Evolutionary conservation across 352 stramenopile species (phyloP), one percentile per base, ranked within the genome.

Genomic region (Phytophthora sansomeana): DNA sequence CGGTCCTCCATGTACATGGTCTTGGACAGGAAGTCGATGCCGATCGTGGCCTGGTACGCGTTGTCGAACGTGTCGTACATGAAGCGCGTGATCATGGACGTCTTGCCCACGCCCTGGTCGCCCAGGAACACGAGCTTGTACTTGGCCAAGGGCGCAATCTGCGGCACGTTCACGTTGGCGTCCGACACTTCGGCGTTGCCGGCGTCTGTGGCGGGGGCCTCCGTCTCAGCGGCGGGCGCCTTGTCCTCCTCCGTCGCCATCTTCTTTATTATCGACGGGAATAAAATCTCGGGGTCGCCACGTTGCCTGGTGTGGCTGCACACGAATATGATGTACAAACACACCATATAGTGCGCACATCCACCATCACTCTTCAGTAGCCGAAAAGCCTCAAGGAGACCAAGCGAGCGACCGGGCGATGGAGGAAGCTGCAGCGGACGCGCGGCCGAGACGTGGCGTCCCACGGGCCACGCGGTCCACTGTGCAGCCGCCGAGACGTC

Each of bases 11-110:
- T 89, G 69, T 98, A 98, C 93, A 99, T 98, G 39, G 98, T 99
- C 83, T 99, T 99, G 64, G 96, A 99, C 19, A 99, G 76, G 59
- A 99, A 99, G 76, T 99, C 98, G 72, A 99, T 99, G 46, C 98
- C 98, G 73, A 99, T 99, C 2, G 98, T 99, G 43, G 98, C 97
- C 77, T 99, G 94, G 79, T 98, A 98, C 66, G 96, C 95, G 71
- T 97, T 98, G 81, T 98, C 95, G 72, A 99, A 99, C 48, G 89
- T 98, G 80, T 98, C 95, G 78, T 98, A 98, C 91, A 99, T 99
- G 78, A 99, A 99, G 55, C 97, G 85, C 55, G 97, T 99, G 78
- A 99, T 99, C 75, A 99, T 99, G 24, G 96, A 99, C 33, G 98
- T 99, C 85, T 99, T 99, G 38, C 98, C 98, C 30, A 99, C 98